phyloP scores from a whole-genome alignment of 2,329 filamentous ascomycete genomes.

The Talaromyces sp. region DNA sequence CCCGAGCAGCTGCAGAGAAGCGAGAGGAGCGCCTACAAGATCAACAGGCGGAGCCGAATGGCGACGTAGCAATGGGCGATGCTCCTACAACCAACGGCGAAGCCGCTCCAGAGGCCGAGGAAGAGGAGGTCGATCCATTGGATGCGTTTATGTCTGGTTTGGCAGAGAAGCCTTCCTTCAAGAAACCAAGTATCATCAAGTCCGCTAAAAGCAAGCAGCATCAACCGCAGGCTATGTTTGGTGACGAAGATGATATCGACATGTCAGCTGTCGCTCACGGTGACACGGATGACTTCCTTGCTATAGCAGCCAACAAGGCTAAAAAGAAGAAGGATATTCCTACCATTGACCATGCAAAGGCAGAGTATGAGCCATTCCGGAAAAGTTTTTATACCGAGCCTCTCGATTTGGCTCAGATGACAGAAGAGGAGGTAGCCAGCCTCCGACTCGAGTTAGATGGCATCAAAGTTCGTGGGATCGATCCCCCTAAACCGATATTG shows the following conservation, averaged over 20 bases:
- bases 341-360: slow-evolving; percentile 76
- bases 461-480: slow-evolving; percentile 85
- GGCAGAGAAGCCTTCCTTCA: slow-evolving; percentile 48
- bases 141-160: slow-evolving; percentile 93
- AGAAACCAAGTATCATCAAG: slow-evolving; percentile 34
- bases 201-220: slow-evolving; percentile 52
- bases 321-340: slow-evolving; percentile 97
- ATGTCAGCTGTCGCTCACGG: slow-evolving; percentile 59
- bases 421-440: slow-evolving; percentile 75
- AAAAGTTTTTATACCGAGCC: slow-evolving; percentile 96
- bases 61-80: slow-evolving; percentile 32
- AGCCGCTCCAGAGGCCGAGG: slow-evolving; percentile 39
- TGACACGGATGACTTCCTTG: slow-evolving; percentile 61
- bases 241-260: slow-evolving; percentile 71
- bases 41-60: slow-evolving; percentile 29
- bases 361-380: slow-evolving; percentile 78
- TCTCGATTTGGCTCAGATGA: slow-evolving; percentile 75
- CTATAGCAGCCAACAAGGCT: slow-evolving; percentile 55
- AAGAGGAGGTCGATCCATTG: slow-evolving; percentile 75
- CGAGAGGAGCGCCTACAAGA: slow-evolving; percentile 64
- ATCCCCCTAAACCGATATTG: slow-evolving; percentile 87
- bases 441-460: slow-evolving; percentile 85
- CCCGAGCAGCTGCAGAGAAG: slow-evolving; percentile 78
- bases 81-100: slow-evolving; percentile 37
- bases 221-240: slow-evolving; percentile 81